Percentiles rank a stretch among this genome's conserved stretches.
Conservation (phyloP, 257 asterid species). For the Solanum tacnaense region DNA sequence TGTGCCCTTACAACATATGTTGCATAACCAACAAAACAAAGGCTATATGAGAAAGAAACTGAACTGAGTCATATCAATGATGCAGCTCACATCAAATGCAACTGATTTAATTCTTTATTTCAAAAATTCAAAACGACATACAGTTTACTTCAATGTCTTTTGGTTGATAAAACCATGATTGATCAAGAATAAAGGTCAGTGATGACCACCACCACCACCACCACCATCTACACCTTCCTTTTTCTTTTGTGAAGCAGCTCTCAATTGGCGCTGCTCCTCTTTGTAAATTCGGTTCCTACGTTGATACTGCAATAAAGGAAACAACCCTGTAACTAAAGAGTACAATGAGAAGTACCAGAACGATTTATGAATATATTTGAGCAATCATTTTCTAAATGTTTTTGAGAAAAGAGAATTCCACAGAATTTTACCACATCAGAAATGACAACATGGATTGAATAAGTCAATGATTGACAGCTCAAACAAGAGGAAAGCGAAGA, state of each 20-base stretch:
- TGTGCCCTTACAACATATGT: not conserved
- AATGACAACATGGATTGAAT: not conserved
- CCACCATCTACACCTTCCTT: constrained; percentile 52
- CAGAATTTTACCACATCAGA: not conserved
- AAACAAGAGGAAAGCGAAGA: not conserved
- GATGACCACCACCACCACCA: constrained; percentile 38
- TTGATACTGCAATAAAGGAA: constrained; percentile 50
- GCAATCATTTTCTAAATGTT: not conserved
- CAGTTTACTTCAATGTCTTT: constrained; percentile 3
- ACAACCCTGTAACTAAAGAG: not conserved
- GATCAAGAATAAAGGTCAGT: constrained; percentile 18
- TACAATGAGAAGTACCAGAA: not conserved
- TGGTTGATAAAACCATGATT: not conserved
- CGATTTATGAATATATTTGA: not conserved
- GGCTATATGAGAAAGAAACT: not conserved
- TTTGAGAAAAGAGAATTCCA: not conserved
- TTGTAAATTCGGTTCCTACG: constrained; percentile 91
- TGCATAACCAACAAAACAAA: not conserved
- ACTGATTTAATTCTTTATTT: constrained; percentile 23
- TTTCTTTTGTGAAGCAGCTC: constrained; percentile 69
- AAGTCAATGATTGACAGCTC: not conserved
- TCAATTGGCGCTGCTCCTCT: constrained; percentile 93
- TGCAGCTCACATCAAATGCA: constrained; percentile 11
- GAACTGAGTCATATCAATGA: constrained; percentile 1
- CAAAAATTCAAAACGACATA: constrained; percentile 9